Percentiles rank a stretch among this genome's conserved stretches.
These are phyloP conservation scores for Septoria linicola DNA, from an alignment of 2,329 filamentous ascomycete genomes.

Conservation along the genomic window DNA sequence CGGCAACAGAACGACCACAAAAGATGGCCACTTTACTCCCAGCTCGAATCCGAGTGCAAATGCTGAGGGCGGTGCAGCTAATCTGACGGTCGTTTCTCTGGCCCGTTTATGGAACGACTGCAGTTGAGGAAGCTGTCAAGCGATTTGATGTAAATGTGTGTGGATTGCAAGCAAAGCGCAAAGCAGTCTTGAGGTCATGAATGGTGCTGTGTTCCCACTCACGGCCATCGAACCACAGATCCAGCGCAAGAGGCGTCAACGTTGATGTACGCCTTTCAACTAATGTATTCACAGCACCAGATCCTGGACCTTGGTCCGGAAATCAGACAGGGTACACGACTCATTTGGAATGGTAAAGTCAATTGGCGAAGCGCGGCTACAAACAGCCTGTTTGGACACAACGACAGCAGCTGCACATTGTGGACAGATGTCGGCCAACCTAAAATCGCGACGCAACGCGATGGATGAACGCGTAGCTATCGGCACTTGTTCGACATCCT, in stretches of 20 bases:
- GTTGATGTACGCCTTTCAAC: background rate
- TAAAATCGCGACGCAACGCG: background rate
- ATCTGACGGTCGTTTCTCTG: no score
- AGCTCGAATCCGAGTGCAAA: no score
- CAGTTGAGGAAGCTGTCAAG: background rate
- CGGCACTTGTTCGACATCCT: background rate
- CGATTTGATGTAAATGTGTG: no score
- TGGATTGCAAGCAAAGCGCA: no score
- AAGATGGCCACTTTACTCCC: no score
- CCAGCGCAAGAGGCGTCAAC: no score
- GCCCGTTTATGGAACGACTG: no score
- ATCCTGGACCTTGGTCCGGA: background rate
- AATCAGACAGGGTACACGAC: background rate
- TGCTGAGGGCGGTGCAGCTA: no score
- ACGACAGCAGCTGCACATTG: background rate
- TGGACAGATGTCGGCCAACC: background rate
- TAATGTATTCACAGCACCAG: background rate
- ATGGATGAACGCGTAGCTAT: background rate
- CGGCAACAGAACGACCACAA: background rate
- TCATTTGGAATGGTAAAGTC: conserved; percentile 8
- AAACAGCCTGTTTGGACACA: background rate
- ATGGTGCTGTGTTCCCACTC: no score
- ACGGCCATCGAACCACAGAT: no score
- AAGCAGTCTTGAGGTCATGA: no score
- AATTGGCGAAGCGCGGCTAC: background rate